phyloP scores from a whole-genome alignment of 345 rosid species.

The Eucalyptus erythrocorys region DNA sequence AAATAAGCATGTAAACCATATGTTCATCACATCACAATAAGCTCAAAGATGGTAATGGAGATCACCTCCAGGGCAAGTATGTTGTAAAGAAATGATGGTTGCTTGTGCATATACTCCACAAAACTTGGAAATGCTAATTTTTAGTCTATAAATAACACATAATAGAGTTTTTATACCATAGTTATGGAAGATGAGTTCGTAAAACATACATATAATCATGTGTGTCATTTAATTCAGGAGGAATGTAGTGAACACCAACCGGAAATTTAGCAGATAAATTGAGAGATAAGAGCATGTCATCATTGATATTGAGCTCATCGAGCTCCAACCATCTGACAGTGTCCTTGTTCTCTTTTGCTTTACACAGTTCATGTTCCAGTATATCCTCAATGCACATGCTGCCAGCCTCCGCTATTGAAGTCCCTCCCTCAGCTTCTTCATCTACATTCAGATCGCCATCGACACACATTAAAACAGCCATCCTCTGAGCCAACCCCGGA shows the following conservation, averaged over 20 bases:
- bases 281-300: conserved; percentile 42
- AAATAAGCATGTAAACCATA: neutral
- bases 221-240: neutral
- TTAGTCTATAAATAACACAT: neutral
- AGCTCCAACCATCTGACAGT: conserved; percentile 78
- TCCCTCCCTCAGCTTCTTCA: conserved; percentile 18
- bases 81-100: neutral
- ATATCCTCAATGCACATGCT: conserved; percentile 31
- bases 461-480: conserved; percentile 89
- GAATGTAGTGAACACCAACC: conserved; percentile 17
- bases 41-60: neutral
- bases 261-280: conserved; percentile 48
- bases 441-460: conserved; percentile 22
- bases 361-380: conserved; percentile 29
- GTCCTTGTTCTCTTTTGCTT: conserved; percentile 34
- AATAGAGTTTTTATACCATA: neutral
- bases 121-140: neutral
- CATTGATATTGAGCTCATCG: conserved; percentile 59
- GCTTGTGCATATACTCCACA: neutral
- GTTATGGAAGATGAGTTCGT: neutral
- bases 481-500: conserved; percentile 87
- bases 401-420: neutral
- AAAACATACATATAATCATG: neutral
- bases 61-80: neutral
- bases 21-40: neutral